phyloP scores from a whole-genome alignment of 306 rosid species.

The Hylodesmum podocarpum region DNA sequence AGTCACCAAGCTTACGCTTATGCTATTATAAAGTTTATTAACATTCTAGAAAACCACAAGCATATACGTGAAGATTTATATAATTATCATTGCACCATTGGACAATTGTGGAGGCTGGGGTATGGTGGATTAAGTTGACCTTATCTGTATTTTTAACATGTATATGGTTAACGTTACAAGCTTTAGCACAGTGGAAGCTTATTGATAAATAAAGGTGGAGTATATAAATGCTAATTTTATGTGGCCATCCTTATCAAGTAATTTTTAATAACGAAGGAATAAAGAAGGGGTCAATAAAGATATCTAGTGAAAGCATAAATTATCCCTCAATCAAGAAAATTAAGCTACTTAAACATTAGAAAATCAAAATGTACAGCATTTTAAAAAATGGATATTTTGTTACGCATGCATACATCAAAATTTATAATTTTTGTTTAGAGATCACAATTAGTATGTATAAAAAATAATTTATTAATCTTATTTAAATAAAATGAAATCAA shows the following conservation, averaged over 20 bases:
- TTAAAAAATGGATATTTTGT: slow-evolving; percentile 2
- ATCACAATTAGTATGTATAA: too few species aligned
- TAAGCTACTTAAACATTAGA: neutral
- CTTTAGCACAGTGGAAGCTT: neutral
- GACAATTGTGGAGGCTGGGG: neutral
- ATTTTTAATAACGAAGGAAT: slow-evolving; percentile 7
- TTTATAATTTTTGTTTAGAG: too few species aligned
- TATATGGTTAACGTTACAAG: neutral
- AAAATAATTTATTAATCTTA: too few species aligned
- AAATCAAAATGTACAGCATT: neutral
- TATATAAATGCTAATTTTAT: neutral
- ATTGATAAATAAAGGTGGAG: neutral
- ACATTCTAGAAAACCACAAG: neutral
- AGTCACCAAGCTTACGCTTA: neutral
- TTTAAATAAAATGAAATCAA: too few species aligned
- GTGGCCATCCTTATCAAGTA: neutral
- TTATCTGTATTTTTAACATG: neutral
- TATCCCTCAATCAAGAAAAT: neutral
- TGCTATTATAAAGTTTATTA: neutral
- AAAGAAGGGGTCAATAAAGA: neutral
- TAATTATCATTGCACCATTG: neutral
- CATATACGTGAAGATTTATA: neutral
- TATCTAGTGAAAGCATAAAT: neutral
- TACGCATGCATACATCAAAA: slow-evolving; percentile 7
- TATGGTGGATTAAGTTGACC: slow-evolving; percentile 7